Evolutionary conservation across 2,329 filamentous ascomycete genomes (phyloP).

Genomic region (Colletotrichum sp.): DNA sequence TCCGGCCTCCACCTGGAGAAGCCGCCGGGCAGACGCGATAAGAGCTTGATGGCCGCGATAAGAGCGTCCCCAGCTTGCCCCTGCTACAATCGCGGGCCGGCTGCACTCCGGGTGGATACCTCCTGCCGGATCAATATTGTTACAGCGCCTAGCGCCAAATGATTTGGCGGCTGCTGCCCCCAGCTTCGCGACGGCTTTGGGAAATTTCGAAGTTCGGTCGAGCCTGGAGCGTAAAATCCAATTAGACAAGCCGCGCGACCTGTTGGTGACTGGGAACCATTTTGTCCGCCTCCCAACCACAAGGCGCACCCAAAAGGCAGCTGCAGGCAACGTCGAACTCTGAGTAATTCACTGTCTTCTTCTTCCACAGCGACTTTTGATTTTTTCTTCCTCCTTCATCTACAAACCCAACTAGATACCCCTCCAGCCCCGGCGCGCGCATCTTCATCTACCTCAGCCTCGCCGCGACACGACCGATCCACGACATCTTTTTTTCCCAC

Average conservation of each 20-base stretch:
- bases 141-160: constrained; percentile 42
- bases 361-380: neutral
- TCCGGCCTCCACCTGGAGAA: neutral
- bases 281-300: neutral
- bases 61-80: neutral
- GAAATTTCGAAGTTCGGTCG: constrained; percentile 42
- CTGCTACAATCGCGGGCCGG: neutral
- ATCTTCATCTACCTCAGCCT: constrained; percentile 3
- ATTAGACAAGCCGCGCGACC: constrained; percentile 15
- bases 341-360: neutral
- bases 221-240: constrained; percentile 10
- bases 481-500: constrained; percentile 26
- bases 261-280: neutral
- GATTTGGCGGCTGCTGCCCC: constrained; percentile 45
- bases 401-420: neutral
- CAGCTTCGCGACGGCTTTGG: constrained; percentile 38
- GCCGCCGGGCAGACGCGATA: neutral
- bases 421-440: constrained; percentile 10
- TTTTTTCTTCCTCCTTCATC: neutral
- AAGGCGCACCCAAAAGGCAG: neutral
- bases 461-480: constrained; percentile 19
- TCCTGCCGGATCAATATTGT: constrained; percentile 38
- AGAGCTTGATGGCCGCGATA: neutral
- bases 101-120: neutral
- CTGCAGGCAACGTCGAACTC: neutral